These are phyloP conservation scores for Gynostemma pentaphyllum DNA, from an alignment of 306 rosid genomes.

Conservation along the genomic window DNA sequence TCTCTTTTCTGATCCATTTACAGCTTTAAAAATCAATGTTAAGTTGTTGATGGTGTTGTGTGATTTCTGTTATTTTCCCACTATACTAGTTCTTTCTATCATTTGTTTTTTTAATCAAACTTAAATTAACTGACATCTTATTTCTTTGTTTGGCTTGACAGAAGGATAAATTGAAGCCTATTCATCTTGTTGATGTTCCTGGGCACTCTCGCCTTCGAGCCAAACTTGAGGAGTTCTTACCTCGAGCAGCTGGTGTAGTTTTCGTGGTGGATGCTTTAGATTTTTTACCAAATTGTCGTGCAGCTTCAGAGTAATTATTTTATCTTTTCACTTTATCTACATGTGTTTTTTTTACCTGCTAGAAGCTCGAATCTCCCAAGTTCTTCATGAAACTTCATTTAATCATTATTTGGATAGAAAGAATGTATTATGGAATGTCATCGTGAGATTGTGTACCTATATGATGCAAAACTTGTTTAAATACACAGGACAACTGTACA, in stretches of 20 bases:
- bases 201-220: constrained; percentile 94
- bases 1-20: not conserved
- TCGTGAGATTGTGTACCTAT: not conserved
- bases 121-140: not conserved
- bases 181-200: constrained; percentile 82
- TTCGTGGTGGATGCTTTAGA: constrained; percentile 88
- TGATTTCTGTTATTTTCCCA: not conserved
- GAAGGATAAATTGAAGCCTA: constrained; percentile 69
- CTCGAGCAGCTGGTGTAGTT: constrained; percentile 73
- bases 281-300: constrained; percentile 67
- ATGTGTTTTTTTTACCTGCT: not conserved
- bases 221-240: constrained; percentile 76
- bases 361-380: not conserved
- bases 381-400: not conserved
- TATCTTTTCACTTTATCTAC: not conserved
- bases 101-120: not conserved
- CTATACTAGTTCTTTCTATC: constrained; percentile 1
- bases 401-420: not conserved
- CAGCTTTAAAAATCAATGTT: not conserved
- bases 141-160: constrained; percentile 18
- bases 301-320: constrained; percentile 71
- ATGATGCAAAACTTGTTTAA: not conserved
- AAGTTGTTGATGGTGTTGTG: not conserved
- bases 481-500: not conserved
- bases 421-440: not conserved